phyloP scores from a whole-genome alignment of 805 yeast genomes.

The Yarrowia sp. region DNA sequence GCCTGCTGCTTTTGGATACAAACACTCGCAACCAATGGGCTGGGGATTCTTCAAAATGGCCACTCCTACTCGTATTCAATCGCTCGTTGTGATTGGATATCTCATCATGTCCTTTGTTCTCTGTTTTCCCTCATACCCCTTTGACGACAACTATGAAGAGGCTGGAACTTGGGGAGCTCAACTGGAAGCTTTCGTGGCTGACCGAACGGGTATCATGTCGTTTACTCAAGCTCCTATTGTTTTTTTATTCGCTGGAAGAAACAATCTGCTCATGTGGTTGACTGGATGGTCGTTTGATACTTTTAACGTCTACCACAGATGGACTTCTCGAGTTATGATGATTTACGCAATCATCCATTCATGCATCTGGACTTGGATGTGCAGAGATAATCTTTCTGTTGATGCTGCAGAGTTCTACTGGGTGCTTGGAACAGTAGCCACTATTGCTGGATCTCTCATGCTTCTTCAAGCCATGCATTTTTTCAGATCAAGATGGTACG shows the following conservation, averaged over 20 bases:
- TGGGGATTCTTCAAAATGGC: slow-evolving; percentile 29
- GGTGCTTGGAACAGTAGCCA: slow-evolving; percentile 45
- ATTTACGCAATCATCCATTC: slow-evolving; percentile 35
- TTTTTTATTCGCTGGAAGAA: slow-evolving; percentile 58
- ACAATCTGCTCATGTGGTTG: slow-evolving; percentile 59
- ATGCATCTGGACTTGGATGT: slow-evolving; percentile 23
- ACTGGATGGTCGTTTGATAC: slow-evolving; percentile 64
- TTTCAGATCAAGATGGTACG: slow-evolving; percentile 59
- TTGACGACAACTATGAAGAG: slow-evolving; percentile 36
- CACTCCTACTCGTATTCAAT: slow-evolving; percentile 47
- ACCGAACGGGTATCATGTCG: slow-evolving; percentile 33
- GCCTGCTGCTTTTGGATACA: slow-evolving; percentile 38
- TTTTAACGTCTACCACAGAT: slow-evolving; percentile 58
- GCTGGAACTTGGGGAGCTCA: slow-evolving; percentile 27
- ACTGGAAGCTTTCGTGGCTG: slow-evolving; percentile 31
- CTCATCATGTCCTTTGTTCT: slow-evolving; percentile 37
- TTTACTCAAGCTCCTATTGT: slow-evolving; percentile 36
- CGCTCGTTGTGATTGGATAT: slow-evolving; percentile 41
- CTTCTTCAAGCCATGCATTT: slow-evolving; percentile 50
- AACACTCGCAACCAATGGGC: slow-evolving; percentile 37
- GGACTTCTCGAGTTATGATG: slow-evolving; percentile 36
- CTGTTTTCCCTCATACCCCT: slow-evolving; percentile 24
- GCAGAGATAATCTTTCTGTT: background rate
- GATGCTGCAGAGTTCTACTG: slow-evolving; percentile 6
- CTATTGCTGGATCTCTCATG: slow-evolving; percentile 46